phyloP scores from a whole-genome alignment of 176 grass and related monocot genomes.

The Triticum turgidum region DNA sequence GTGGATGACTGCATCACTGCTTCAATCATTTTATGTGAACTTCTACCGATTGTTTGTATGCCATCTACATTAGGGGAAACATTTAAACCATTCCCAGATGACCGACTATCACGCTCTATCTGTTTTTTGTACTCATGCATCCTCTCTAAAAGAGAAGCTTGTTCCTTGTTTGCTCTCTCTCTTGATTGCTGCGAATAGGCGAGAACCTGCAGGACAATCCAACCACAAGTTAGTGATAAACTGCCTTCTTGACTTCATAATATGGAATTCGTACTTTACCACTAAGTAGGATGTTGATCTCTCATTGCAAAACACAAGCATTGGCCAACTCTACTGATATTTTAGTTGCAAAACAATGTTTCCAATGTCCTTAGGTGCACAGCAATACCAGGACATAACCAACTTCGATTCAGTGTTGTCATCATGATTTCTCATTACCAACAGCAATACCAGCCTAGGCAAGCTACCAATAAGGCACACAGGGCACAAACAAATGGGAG shows the following conservation, averaged over 20 bases:
- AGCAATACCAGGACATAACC: background rate
- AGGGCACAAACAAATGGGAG: background rate
- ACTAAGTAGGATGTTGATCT: background rate
- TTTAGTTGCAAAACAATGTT: constrained; percentile 2
- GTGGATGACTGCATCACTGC: constrained; percentile 80
- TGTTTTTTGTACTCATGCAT: constrained; percentile 98
- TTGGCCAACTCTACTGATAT: background rate
- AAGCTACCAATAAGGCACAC: constrained; percentile 12
- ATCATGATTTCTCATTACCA: constrained; percentile 14
- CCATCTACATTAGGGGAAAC: constrained; percentile 74
- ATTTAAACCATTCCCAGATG: constrained; percentile 60
- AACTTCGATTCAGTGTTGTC: constrained; percentile 2
- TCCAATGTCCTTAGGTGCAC: constrained; percentile 2
- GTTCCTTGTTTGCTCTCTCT: constrained; percentile 80
- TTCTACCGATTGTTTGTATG: constrained; percentile 72
- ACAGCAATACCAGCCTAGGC: background rate
- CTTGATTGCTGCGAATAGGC: constrained; percentile 92
- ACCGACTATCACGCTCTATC: constrained; percentile 77
- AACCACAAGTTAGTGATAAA: constrained; percentile 7
- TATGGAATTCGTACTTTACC: background rate
- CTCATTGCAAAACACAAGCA: background rate
- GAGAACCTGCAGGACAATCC: constrained; percentile 63
- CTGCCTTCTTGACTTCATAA: constrained; percentile 21
- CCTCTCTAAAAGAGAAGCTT: constrained; percentile 86
- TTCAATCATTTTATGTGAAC: constrained; percentile 92